phyloP scores from a whole-genome alignment of 2,329 filamentous ascomycete genomes.

The Pseudogymnoascus verrucosus region DNA sequence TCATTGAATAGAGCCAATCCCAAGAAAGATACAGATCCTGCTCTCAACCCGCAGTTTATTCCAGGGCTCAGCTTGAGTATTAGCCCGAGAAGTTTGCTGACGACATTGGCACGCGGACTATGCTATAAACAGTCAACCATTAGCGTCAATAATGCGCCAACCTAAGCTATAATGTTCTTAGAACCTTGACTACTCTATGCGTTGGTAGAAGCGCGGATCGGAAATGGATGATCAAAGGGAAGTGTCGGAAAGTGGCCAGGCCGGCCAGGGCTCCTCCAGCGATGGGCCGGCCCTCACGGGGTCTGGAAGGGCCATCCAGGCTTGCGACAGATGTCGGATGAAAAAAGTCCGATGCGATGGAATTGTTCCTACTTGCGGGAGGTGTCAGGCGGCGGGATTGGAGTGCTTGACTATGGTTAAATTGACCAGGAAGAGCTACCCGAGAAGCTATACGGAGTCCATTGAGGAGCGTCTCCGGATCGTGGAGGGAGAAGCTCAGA shows the following conservation, averaged over 20 bases:
- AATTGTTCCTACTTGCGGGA: slow-evolving; percentile 13
- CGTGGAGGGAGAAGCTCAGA: slow-evolving; percentile 14
- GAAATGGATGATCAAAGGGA: neutral
- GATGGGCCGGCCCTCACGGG: slow-evolving; percentile 11
- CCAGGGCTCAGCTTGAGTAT: neutral
- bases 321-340: slow-evolving; percentile 14
- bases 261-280: neutral
- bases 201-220: neutral
- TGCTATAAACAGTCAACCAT: neutral
- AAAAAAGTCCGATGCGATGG: slow-evolving; percentile 16
- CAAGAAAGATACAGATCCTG: neutral
- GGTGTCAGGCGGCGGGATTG: slow-evolving; percentile 12
- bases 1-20: neutral
- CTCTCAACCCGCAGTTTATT: too few species aligned
- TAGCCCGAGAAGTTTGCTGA: neutral
- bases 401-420: slow-evolving; percentile 15
- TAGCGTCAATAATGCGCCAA: neutral
- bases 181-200: neutral
- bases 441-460: slow-evolving; percentile 15
- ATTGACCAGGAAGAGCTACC: slow-evolving; percentile 15
- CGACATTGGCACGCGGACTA: neutral
- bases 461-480: slow-evolving; percentile 15
- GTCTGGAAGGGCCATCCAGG: slow-evolving; percentile 13
- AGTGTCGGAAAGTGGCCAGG: neutral
- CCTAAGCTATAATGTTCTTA: neutral